Evolutionary conservation across 306 rosid species (phyloP), one percentile per base, ranked within the genome.

Genomic region (Quercus engelmannii): DNA sequence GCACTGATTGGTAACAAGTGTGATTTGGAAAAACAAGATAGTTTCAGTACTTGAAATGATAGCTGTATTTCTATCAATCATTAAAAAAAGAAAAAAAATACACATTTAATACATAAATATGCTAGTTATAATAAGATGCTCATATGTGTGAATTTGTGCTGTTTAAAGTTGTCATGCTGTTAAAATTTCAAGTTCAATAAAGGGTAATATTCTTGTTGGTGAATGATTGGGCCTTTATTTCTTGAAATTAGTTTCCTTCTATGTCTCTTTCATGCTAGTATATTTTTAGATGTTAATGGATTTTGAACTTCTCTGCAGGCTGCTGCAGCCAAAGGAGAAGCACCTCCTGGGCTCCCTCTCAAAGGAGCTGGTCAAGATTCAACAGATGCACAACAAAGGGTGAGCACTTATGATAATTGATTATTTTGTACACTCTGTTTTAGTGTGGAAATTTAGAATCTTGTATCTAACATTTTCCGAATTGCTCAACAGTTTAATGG

Each of bases 331-430:
- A 96, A 96, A 83, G 99, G 99, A 23, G 99, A 96, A 87, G 99
- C 99, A 75, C 99, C 99, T 82, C 91, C 90, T 82, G 98, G 99
- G 81, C 98, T 96, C 43, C 99, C 99, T 74, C 84, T 93, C 82
- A 96, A 93, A 88, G 98, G 98, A 82, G 94, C 98, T 61, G 97
- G 98, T 79, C 99, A 93, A 92, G 98, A 96, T 84, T 91, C 99
- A 20, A 81, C 96, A 43, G 99, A 96, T 86, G 87, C 91, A 79
- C 90, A 87, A 63, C 90, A 91, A 69, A 83, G 82, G 86, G 99
- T 96, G 75, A 82, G 54, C 1, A 12, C 57, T 43, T 80, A 49
- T 82, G 75, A 55, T 75, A 71, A 75, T 74, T 62, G 21, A 19
- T 64, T 59, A 52, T 28, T 74, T 77, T 76, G 52, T 4, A 74